Evolutionary conservation across 495 filamentous ascomycete genomes (phyloP).

Genomic region (Amorphotheca resinae): DNA sequence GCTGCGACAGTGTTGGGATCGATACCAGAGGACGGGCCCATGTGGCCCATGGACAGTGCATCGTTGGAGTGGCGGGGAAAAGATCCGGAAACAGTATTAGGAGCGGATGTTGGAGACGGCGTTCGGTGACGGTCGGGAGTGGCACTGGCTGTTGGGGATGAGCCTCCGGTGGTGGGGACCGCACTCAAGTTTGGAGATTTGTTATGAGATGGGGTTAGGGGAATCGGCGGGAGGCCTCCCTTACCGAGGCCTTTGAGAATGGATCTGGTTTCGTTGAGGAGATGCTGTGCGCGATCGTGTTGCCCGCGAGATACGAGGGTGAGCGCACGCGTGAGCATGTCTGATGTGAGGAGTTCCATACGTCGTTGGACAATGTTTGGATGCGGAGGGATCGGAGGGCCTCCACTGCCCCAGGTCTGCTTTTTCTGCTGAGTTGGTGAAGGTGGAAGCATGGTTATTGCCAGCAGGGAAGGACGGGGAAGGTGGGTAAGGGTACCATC

Average conservation of each 20-base stretch:
- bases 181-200: conserved; percentile 9
- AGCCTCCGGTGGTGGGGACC: background rate
- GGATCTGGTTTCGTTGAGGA: conserved; percentile 83
- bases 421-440: conserved; percentile 43
- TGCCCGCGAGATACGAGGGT: conserved; percentile 85
- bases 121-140: conserved; percentile 29
- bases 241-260: conserved; percentile 95
- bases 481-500: conserved; percentile 82
- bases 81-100: conserved; percentile 23
- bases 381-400: conserved; percentile 85
- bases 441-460: conserved; percentile 95
- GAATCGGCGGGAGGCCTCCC: conserved; percentile 87
- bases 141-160: conserved; percentile 20
- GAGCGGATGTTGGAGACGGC: conserved; percentile 32
- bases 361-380: conserved; percentile 90
- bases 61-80: conserved; percentile 25
- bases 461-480: conserved; percentile 81
- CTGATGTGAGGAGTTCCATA: conserved; percentile 96
- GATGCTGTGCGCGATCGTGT: conserved; percentile 83
- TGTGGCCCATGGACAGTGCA: conserved; percentile 26
- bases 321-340: conserved; percentile 90
- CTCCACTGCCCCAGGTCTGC: conserved; percentile 37
- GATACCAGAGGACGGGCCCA: conserved; percentile 41
- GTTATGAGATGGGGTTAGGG: conserved; percentile 29
- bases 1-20: conserved; percentile 69